phyloP scores from a whole-genome alignment of 768 basidiomycete species.

The Leccinum olivaceopallidum region DNA sequence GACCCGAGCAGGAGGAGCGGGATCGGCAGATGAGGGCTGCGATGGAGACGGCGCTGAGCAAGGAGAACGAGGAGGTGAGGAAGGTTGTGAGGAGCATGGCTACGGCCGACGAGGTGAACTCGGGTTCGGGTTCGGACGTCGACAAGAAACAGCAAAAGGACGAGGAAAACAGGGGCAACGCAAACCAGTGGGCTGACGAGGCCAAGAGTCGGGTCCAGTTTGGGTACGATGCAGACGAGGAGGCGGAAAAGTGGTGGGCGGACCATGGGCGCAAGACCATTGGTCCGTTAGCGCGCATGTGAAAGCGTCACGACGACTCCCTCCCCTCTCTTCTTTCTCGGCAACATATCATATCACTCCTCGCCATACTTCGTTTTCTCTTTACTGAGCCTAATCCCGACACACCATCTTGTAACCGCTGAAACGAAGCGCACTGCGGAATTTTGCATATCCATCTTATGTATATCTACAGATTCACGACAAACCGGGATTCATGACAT shows the following conservation, averaged over 20 bases:
- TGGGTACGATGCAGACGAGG: slow-evolving; percentile 54
- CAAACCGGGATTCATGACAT: neutral
- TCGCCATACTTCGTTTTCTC: neutral
- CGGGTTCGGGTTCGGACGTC: neutral
- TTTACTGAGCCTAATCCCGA: neutral
- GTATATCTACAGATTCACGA: neutral
- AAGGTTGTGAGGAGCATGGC: slow-evolving; percentile 13
- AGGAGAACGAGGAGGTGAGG: slow-evolving; percentile 15
- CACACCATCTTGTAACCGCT: neutral
- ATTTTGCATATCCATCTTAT: neutral
- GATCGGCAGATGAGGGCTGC: slow-evolving; percentile 52
- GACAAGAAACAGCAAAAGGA: neutral
- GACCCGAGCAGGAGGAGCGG: slow-evolving; percentile 49
- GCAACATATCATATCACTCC: too few species aligned
- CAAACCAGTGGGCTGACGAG: slow-evolving; percentile 61
- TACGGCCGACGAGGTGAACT: slow-evolving; percentile 1
- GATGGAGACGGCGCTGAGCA: slow-evolving; percentile 41
- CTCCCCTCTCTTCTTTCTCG: neutral
- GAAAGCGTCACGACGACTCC: neutral
- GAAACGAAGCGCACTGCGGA: neutral
- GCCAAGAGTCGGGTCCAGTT: slow-evolving; percentile 48
- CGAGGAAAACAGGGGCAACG: slow-evolving; percentile 32
- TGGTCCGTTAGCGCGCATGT: slow-evolving; percentile 17
- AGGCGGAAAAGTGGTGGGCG: slow-evolving; percentile 52
- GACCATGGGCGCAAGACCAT: slow-evolving; percentile 28